phyloP scores from a whole-genome alignment of 1,284 basidiomycete species.

The Puccinia coronata region DNA sequence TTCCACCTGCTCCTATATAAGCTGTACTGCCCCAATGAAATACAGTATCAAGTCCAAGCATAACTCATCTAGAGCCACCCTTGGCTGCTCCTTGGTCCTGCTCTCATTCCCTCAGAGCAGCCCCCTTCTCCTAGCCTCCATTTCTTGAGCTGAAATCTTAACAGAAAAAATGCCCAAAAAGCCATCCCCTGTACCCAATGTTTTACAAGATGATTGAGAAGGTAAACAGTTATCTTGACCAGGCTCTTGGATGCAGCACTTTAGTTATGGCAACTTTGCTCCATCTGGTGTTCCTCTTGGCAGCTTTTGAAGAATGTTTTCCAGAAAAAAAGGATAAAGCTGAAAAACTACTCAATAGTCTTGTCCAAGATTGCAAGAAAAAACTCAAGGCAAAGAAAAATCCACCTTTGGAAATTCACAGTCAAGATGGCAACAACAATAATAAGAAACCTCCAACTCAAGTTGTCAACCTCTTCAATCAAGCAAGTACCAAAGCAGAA shows the following conservation, averaged over 20 bases:
- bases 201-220: neutral
- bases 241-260: neutral
- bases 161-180: neutral
- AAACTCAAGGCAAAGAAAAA: neutral
- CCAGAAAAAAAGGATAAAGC: neutral
- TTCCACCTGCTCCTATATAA: too few relatives aligned
- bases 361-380: neutral
- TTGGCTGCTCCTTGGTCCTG: too few relatives aligned
- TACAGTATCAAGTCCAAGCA: too few relatives aligned
- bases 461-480: constrained; percentile 1
- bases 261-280: neutral
- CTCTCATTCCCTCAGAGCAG: too few relatives aligned
- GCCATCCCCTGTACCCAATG: constrained; percentile 2
- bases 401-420: neutral
- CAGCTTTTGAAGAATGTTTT: constrained; percentile 10
- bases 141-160: too few relatives aligned
- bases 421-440: too few relatives aligned
- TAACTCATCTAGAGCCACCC: too few relatives aligned
- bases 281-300: neutral
- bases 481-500: neutral
- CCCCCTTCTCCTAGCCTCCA: too few relatives aligned
- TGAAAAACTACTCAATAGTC: neutral
- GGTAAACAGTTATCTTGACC: neutral
- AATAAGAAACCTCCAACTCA: too few relatives aligned
- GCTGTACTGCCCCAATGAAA: too few relatives aligned